Base-by-base conservation (phyloP, 2,329 filamentous ascomycete species). In the Colletotrichum scovillei region DNA sequence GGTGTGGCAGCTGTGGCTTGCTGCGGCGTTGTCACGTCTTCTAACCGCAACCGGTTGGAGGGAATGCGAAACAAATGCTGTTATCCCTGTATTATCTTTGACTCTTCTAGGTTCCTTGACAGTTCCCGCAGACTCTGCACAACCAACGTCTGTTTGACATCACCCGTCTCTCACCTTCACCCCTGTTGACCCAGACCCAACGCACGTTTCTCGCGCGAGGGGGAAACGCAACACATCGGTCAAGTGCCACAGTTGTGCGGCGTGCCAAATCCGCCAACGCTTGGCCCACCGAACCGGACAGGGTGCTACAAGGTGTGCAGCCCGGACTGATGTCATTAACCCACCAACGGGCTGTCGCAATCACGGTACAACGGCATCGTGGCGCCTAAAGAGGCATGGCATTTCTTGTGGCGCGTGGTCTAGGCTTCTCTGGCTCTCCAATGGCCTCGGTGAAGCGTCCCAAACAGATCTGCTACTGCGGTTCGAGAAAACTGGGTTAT, bases 281-380 rank as follows among this genome's bases (percentile, higher is more conserved):
- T 73, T 73, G 70, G 60, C 70, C 70, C 70, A 63, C 67, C 58
- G 59, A 69, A 46, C 26, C 60, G 42, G 42, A 49, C 42, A 49
- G 42, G 42, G 42, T 49, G 8, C 19, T 49, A 38, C 69, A 69
- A 60, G 66, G 67, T 22, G 26, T 12, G 22, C 28, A 68, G 56
- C 49, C 60, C 56, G 46, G 59, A 46, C 60, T 73, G 70, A 73
- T 73, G 70, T 73, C 70, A 73, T 73, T 55, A 70, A 73, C 70
- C 70, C 70, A 70, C 70, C 70, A 70, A 65, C 55, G 46, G 60
- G 24, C 28, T 30, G 55, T 56, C 70, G 70, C 70, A 73, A 73
- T 70, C 67, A 73, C 70, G 70, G 70, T 42, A 73, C 66, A 60
- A 56, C 70, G 70, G 70, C 70, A 73, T 73, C 60, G 26, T 24